Percentiles rank a stretch among this genome's conserved stretches.
phyloP scores from a whole-genome alignment of 106 monocot species.

The Phalaenopsis aphrodite region DNA sequence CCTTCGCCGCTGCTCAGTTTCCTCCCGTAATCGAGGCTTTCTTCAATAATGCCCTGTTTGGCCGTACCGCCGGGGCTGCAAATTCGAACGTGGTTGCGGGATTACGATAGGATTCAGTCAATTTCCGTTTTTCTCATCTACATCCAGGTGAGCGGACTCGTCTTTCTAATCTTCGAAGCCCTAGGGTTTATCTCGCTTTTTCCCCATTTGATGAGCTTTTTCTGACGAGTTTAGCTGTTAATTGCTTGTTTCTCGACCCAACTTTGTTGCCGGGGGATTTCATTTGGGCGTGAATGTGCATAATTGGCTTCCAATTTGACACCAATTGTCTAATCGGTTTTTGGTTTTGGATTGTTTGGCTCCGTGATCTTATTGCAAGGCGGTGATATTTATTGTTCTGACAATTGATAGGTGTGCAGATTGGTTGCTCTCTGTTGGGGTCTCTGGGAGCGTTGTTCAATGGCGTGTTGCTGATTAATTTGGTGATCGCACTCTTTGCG shows the following conservation, averaged over 20 bases:
- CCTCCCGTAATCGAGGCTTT: not conserved
- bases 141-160: constrained; percentile 27
- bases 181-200: not conserved
- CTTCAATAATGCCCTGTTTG: constrained; percentile 4
- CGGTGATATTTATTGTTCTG: not conserved
- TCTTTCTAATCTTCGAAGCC: not conserved
- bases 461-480: constrained; percentile 61
- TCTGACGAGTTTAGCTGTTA: not conserved
- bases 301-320: not conserved
- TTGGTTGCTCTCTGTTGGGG: constrained; percentile 63
- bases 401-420: constrained; percentile 24
- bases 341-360: not conserved
- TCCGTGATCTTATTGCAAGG: not conserved
- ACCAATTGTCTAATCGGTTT: not conserved
- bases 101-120: constrained; percentile 45
- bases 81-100: constrained; percentile 43
- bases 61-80: constrained; percentile 15
- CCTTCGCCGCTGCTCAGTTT: not conserved
- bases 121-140: constrained; percentile 44
- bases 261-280: not conserved
- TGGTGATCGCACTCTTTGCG: constrained; percentile 60
- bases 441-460: constrained; percentile 60
- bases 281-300: not conserved
- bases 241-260: not conserved
- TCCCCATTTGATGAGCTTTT: not conserved